These are phyloP conservation scores for Pinus tabuliformis DNA, from an alignment of 75 land plant species.

Conservation along the genomic window DNA sequence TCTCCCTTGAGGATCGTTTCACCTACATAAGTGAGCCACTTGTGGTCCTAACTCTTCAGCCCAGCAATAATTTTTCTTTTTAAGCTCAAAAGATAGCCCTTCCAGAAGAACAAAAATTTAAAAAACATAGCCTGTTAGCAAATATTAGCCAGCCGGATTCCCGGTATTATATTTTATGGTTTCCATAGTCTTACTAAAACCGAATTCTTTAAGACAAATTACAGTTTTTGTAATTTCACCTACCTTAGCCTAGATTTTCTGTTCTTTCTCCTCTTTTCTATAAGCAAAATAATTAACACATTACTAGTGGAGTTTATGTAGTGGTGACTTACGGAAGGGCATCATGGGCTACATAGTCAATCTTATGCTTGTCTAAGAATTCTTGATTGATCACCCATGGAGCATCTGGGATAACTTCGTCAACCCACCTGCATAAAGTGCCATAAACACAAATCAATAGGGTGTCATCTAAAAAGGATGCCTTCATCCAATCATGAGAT, in stretches of 20 bases:
- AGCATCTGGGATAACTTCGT: constrained; percentile 85
- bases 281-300: not conserved
- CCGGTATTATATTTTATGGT: not conserved
- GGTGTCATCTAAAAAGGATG: not conserved
- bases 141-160: not conserved
- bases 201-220: not conserved
- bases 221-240: not conserved
- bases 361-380: constrained; percentile 73
- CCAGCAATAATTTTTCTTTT: too few relatives aligned
- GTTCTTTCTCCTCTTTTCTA: not conserved
- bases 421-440: constrained; percentile 69
- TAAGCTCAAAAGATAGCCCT: too few relatives aligned
- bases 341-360: constrained; percentile 88
- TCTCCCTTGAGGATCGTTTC: too few relatives aligned
- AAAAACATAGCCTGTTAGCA: too few relatives aligned
- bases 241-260: not conserved
- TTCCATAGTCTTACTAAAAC: not conserved
- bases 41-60: too few relatives aligned
- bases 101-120: too few relatives aligned
- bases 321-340: constrained; percentile 70
- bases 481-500: not conserved
- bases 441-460: not conserved
- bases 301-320: not conserved
- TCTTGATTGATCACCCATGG: constrained; percentile 82
- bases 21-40: too few relatives aligned